phyloP scores from a whole-genome alignment of 192 early-diverging fungal species.

The Coemansia sp. region DNA sequence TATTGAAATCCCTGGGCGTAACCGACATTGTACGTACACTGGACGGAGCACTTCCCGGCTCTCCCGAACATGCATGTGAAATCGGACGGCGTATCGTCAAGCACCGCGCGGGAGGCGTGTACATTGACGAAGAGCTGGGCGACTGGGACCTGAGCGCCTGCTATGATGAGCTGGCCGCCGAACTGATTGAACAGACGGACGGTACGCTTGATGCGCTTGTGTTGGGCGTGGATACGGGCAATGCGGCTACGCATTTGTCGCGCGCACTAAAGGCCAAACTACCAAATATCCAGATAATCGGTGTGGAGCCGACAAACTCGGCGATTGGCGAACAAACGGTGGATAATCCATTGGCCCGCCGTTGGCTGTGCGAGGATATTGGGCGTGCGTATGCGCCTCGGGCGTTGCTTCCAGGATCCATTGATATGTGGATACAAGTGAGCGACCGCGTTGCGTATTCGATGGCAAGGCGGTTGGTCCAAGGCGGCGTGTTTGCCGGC shows the following conservation, averaged over 20 bases:
- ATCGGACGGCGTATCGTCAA: constrained; percentile 59
- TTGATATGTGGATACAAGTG: constrained; percentile 70
- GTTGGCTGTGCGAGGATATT: constrained; percentile 72
- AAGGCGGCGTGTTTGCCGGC: constrained; percentile 62
- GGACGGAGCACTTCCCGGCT: constrained; percentile 63
- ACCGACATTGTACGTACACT: constrained; percentile 69
- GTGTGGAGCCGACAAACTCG: constrained; percentile 69
- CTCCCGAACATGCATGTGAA: constrained; percentile 64
- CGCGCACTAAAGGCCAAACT: constrained; percentile 55
- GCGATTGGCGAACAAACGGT: constrained; percentile 50
- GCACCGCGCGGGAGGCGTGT: constrained; percentile 54
- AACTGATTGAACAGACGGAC: constrained; percentile 62
- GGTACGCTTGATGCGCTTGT: constrained; percentile 60
- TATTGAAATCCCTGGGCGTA: constrained; percentile 65
- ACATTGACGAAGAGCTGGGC: constrained; percentile 64
- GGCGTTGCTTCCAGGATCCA: constrained; percentile 51
- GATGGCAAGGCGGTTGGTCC: constrained; percentile 64
- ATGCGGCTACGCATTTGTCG: constrained; percentile 62
- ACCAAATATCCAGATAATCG: constrained; percentile 61
- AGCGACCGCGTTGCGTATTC: constrained; percentile 71
- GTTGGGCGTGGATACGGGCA: constrained; percentile 70
- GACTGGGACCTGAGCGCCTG: constrained; percentile 29
- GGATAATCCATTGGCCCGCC: constrained; percentile 30
- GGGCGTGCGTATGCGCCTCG: constrained; percentile 64
- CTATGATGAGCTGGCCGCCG: constrained; percentile 60